These are phyloP conservation scores for Monosporascus sp. DNA, from an alignment of 2,329 filamentous ascomycete species.

Conservation along the genomic window DNA sequence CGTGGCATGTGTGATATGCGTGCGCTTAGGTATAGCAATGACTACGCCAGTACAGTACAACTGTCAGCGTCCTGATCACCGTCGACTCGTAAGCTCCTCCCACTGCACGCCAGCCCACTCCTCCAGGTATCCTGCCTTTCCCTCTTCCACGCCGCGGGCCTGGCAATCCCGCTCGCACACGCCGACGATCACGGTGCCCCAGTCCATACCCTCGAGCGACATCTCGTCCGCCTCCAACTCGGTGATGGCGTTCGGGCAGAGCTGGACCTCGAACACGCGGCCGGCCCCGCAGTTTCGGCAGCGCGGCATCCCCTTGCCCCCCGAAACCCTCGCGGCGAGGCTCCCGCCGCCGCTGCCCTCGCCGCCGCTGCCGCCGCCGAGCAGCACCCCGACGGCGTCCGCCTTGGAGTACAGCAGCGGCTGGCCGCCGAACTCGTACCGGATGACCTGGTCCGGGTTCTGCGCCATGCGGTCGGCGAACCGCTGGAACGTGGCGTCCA, in stretches of 20 bases:
- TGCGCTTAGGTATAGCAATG: neutral
- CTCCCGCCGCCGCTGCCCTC: constrained; percentile 20
- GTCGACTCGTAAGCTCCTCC: constrained; percentile 62
- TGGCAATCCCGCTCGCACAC: constrained; percentile 80
- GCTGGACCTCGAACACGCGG: constrained; percentile 85
- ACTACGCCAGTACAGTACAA: neutral
- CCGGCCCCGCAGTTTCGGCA: constrained; percentile 71
- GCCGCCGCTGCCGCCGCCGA: constrained; percentile 36
- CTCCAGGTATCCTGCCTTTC: constrained; percentile 74
- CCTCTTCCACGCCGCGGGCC: constrained; percentile 51
- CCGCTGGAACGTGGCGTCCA: constrained; percentile 73
- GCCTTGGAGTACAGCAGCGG: constrained; percentile 77
- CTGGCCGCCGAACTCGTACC: constrained; percentile 70
- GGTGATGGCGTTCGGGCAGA: constrained; percentile 85
- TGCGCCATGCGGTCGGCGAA: constrained; percentile 75
- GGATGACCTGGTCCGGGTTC: constrained; percentile 77
- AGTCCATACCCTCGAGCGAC: constrained; percentile 86
- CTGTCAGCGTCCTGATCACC: constrained; percentile 1
- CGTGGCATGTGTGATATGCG: too few species aligned
- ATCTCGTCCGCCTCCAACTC: constrained; percentile 77
- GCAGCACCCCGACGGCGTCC: constrained; percentile 66
- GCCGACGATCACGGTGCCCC: constrained; percentile 86
- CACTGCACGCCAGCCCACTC: constrained; percentile 99
- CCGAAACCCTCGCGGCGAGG: constrained; percentile 16
- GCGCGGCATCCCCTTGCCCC: constrained; percentile 55